phyloP scores from a whole-genome alignment of 257 asterid genomes.

The Ligustrum vulgare region DNA sequence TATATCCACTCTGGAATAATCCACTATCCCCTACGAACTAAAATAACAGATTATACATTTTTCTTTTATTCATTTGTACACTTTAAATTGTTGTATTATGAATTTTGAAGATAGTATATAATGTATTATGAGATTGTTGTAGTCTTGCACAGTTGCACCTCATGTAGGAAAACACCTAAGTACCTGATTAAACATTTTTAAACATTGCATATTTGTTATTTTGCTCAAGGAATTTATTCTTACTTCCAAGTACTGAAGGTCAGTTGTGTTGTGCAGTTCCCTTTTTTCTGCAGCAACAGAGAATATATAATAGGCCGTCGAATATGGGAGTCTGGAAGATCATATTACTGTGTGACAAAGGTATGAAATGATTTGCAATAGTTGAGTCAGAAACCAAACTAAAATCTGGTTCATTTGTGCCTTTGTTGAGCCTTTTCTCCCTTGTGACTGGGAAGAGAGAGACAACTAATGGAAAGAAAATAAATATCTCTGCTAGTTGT shows the following conservation, averaged over 20 bases:
- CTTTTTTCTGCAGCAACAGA: conserved; percentile 92
- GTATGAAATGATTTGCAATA: conserved; percentile 27
- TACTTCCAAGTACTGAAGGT: conserved; percentile 2
- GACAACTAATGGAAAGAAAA: not conserved
- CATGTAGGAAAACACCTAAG: too few species aligned
- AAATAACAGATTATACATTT: too few species aligned
- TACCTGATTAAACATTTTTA: too few species aligned
- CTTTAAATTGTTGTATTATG: too few species aligned
- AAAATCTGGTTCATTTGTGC: not conserved
- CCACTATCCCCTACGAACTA: too few species aligned
- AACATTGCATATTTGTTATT: not conserved
- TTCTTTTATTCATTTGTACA: too few species aligned
- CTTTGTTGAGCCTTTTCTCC: not conserved
- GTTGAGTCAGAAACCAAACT: not conserved
- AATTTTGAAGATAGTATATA: too few species aligned
- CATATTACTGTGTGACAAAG: conserved; percentile 87
- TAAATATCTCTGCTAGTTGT: not conserved
- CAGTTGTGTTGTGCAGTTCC: conserved; percentile 59
- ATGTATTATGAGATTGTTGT: too few species aligned
- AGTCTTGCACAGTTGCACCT: too few species aligned
- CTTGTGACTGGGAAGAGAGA: not conserved
- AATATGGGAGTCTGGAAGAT: conserved; percentile 87
- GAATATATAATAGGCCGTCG: conserved; percentile 91
- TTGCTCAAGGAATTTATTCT: not conserved
- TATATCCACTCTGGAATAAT: too few species aligned